Evolutionary conservation across 2,329 filamentous ascomycete genomes (phyloP).

Genomic region (Pseudogymnoascus sp.): DNA sequence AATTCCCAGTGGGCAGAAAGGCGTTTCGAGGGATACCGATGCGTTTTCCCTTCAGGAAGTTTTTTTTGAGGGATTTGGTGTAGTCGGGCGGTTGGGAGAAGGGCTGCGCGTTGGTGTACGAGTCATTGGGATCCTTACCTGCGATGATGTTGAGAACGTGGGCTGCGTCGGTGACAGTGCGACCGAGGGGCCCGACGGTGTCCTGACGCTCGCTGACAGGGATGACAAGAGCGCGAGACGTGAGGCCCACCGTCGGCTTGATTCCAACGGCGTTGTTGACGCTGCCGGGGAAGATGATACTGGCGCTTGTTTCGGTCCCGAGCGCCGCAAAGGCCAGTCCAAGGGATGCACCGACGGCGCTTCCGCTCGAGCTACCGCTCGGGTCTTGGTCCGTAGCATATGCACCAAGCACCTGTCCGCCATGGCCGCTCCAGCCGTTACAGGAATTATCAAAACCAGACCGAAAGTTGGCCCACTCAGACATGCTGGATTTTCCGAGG

Average conservation of each 20-base stretch:
- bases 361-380: constrained; percentile 54
- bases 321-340: constrained; percentile 53
- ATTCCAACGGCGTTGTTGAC: constrained; percentile 58
- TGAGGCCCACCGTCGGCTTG: constrained; percentile 59
- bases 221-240: constrained; percentile 54
- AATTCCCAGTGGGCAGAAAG: constrained; percentile 33
- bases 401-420: constrained; percentile 55
- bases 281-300: constrained; percentile 49
- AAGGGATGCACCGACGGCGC: constrained; percentile 52
- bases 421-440: constrained; percentile 59
- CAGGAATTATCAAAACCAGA: constrained; percentile 42
- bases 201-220: constrained; percentile 61
- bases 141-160: constrained; percentile 57
- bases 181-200: constrained; percentile 57
- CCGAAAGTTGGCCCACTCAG: constrained; percentile 52
- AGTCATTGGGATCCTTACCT: constrained; percentile 53
- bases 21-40: constrained; percentile 60
- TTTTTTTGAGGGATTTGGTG: constrained; percentile 48
- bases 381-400: constrained; percentile 59
- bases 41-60: constrained; percentile 48
- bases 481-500: constrained; percentile 38
- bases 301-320: constrained; percentile 60
- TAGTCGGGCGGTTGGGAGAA: constrained; percentile 52
- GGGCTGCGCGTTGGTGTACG: constrained; percentile 58
- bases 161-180: constrained; percentile 59